phyloP scores from a whole-genome alignment of 495 filamentous ascomycete genomes.

The Podospora sp. region DNA sequence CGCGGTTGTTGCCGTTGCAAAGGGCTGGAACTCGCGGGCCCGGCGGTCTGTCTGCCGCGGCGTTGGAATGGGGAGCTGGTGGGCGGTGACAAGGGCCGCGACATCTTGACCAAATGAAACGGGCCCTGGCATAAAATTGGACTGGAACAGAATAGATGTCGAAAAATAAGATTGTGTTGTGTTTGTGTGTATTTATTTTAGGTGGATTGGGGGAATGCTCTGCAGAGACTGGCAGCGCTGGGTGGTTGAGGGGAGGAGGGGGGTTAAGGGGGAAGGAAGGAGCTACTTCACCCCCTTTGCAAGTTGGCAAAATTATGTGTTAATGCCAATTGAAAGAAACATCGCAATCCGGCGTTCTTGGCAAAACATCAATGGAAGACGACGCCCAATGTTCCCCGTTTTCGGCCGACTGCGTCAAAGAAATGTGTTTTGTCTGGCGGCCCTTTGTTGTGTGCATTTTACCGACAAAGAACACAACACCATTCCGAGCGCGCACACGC shows the following conservation, averaged over 20 bases:
- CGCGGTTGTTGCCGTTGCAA: too few species aligned
- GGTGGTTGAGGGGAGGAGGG: not conserved
- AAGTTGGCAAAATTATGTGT: not conserved
- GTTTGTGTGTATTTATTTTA: not conserved
- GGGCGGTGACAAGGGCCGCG: not conserved
- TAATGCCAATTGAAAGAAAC: not conserved
- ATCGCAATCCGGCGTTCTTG: not conserved
- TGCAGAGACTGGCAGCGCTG: not conserved
- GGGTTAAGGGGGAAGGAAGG: not conserved
- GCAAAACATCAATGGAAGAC: constrained; percentile 1
- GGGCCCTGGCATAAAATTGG: not conserved
- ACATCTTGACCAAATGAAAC: not conserved
- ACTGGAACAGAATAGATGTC: not conserved
- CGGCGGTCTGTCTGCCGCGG: too few species aligned
- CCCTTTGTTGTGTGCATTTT: constrained; percentile 8
- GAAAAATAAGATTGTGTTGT: not conserved
- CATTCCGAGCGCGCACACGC: not conserved
- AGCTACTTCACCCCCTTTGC: not conserved
- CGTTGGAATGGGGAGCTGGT: too few species aligned
- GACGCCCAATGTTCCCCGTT: constrained; percentile 4
- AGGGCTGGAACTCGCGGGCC: too few species aligned
- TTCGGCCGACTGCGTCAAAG: constrained; percentile 7
- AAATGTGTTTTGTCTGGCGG: not conserved
- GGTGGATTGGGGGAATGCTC: not conserved
- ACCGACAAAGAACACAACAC: not conserved